Base-by-base conservation (phyloP, 2,329 filamentous ascomycete species). In the Aspergillus versicolor region DNA sequence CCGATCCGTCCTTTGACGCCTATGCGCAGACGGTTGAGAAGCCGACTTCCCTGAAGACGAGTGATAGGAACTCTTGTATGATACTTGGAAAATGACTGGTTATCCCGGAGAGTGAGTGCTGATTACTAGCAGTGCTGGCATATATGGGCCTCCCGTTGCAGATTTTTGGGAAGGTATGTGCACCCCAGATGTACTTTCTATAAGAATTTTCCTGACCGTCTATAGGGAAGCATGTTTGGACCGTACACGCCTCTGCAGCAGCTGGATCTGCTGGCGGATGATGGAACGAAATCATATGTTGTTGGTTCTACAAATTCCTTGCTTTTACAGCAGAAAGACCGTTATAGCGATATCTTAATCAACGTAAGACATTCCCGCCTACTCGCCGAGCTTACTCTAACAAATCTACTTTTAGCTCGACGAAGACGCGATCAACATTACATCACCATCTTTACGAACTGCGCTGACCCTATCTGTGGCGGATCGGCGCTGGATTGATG, bases 181-280 rank as follows among this genome's bases (percentile, higher is more conserved):
- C 21, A 21, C n/a, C 43, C 4, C 7, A 40, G 2, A 21, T 54
- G 2, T 9, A 30, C 48, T 93, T 92, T 68, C 7, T 22, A 24
- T 6, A 7, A 88, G 70, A 5, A n/a, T 34, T 38, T 12, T 45
- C 52, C 67, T 75, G 57, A 74, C 54, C n/a, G 51, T 54, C 43
- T 24, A n/a, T 46, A 92, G 87, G 94, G 94, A 59, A 94, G 91
- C 71, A 83, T 99, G 58, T 97, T 97, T 71, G 93, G 94, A 3
- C 94, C 94, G 0, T 99, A 99, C 70, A 99, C 94, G 1, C 94
- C 94, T 17, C 80, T 99, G 17, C 94, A 99, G 74, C 92, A 97
- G 75, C 86, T 99, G 56, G 93, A 99, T 72, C 84, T 97, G 65
- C 83, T 99, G 41, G 93, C 93, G 52, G 93, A 97, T 75, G 87